Evolutionary conservation across 768 basidiomycete species (phyloP).

Genomic region (Amanita pseudoporphyria): DNA sequence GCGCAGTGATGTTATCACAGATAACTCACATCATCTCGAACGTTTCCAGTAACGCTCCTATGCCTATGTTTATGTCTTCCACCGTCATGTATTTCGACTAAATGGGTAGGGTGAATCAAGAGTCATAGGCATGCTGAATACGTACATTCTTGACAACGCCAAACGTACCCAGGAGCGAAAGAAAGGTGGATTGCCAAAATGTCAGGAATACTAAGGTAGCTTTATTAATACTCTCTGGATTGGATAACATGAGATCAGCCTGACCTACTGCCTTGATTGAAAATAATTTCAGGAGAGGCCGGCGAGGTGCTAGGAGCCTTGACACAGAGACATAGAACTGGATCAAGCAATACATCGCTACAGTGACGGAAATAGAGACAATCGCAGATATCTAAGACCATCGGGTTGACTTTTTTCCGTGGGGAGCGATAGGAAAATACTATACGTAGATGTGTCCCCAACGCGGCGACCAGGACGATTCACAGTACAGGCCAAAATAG

Average conservation of each 20-base stretch:
- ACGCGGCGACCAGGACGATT: conserved; percentile 54
- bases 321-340: conserved; percentile 59
- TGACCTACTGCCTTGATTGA: conserved; percentile 65
- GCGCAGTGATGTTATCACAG: background rate
- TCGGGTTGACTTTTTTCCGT: background rate
- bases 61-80: conserved; percentile 62
- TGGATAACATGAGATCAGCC: conserved; percentile 12
- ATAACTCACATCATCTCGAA: conserved; percentile 64
- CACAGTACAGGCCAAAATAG: conserved; percentile 62
- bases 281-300: conserved; percentile 59
- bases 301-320: conserved; percentile 41
- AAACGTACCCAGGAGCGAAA: conserved; percentile 46
- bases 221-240: background rate
- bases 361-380: conserved; percentile 60
- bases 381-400: conserved; percentile 41
- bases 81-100: conserved; percentile 65
- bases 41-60: conserved; percentile 57
- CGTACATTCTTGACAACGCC: conserved; percentile 56
- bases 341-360: conserved; percentile 73
- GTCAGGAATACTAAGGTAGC: conserved; percentile 48
- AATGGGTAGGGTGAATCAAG: background rate
- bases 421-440: background rate
- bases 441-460: conserved; percentile 66
- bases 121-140: background rate
- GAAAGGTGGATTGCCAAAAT: conserved; percentile 65